Percentiles rank a stretch among this genome's conserved stretches.
These are phyloP conservation scores for Ordospora pajunii DNA, from an alignment of 371 early-diverging fungal species.

Conservation along the genomic window DNA sequence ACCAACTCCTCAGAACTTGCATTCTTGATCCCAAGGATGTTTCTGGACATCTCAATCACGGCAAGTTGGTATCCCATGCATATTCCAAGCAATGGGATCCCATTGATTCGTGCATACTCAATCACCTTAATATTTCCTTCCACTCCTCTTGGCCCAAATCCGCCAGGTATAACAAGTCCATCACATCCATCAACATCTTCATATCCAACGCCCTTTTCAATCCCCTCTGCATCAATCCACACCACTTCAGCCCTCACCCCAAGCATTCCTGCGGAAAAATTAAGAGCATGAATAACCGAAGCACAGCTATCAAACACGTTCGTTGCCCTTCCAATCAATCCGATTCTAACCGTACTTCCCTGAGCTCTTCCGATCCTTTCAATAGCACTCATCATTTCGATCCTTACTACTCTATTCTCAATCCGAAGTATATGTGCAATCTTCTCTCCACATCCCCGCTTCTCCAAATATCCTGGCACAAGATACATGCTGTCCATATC, in stretches of 20 bases:
- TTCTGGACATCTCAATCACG: conserved; percentile 90
- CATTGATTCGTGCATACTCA: conserved; percentile 90
- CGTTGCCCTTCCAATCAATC: conserved; percentile 88
- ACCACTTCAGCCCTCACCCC: conserved; percentile 70
- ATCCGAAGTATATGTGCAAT: conserved; percentile 63
- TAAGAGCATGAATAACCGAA: conserved; percentile 83
- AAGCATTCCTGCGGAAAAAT: conserved; percentile 67
- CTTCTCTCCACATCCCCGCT: conserved; percentile 70
- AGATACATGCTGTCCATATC: conserved; percentile 87
- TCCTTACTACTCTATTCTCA: background rate
- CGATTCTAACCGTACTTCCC: conserved; percentile 69
- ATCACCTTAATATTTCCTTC: conserved; percentile 92
- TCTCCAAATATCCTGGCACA: conserved; percentile 76
- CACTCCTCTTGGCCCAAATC: conserved; percentile 88
- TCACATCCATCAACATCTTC: conserved; percentile 55
- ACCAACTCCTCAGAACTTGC: conserved; percentile 62
- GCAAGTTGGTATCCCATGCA: conserved; percentile 95
- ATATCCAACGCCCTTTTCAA: conserved; percentile 68
- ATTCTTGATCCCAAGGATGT: conserved; percentile 71
- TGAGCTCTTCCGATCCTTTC: background rate
- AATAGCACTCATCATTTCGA: background rate
- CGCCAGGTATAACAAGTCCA: conserved; percentile 96
- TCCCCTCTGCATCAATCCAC: conserved; percentile 77
- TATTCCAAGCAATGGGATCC: conserved; percentile 91
- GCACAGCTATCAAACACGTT: conserved; percentile 84